Evolutionary conservation across 2,329 filamentous ascomycete genomes (phyloP).

Genomic region (Colletotrichum sp.): DNA sequence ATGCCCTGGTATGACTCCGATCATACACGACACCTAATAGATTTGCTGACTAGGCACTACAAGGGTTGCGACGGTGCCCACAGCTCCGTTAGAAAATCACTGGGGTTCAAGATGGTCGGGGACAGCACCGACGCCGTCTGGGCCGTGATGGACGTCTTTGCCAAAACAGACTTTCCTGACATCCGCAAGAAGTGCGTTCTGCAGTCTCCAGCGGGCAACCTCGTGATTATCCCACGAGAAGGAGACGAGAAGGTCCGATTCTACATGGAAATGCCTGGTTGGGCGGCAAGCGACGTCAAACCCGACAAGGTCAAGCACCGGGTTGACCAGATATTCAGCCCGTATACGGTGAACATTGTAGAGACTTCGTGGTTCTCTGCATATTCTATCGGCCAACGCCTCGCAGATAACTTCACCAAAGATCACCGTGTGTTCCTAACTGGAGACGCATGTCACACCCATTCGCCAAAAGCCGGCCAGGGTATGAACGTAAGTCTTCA

Average conservation of each 20-base stretch:
- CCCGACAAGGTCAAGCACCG: constrained; percentile 58
- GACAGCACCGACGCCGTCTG: constrained; percentile 62
- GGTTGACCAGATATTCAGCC: constrained; percentile 57
- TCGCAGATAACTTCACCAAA: constrained; percentile 70
- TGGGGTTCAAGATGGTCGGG: constrained; percentile 63
- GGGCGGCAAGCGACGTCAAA: constrained; percentile 48
- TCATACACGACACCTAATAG: accelerated
- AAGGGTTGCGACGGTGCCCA: constrained; percentile 53
- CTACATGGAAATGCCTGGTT: constrained; percentile 69
- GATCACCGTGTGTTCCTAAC: constrained; percentile 75
- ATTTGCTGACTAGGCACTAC: accelerated
- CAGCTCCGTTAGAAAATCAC: constrained; percentile 52
- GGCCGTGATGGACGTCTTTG: constrained; percentile 62
- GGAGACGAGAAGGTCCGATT: constrained; percentile 63
- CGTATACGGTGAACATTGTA: constrained; percentile 63
- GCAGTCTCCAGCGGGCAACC: constrained; percentile 46
- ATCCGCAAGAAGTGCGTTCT: constrained; percentile 62
- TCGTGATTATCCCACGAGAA: constrained; percentile 79
- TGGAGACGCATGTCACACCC: constrained; percentile 79
- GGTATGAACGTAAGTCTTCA: constrained; percentile 83
- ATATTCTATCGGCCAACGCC: constrained; percentile 78
- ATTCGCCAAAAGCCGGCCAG: constrained; percentile 77
- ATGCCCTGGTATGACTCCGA: neutral
- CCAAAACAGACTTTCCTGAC: constrained; percentile 65
- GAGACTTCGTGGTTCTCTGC: constrained; percentile 77